Evolutionary conservation across 2,329 filamentous ascomycete genomes (phyloP), one percentile per base, ranked within the genome.

Genomic region (Tothia fuscella): DNA sequence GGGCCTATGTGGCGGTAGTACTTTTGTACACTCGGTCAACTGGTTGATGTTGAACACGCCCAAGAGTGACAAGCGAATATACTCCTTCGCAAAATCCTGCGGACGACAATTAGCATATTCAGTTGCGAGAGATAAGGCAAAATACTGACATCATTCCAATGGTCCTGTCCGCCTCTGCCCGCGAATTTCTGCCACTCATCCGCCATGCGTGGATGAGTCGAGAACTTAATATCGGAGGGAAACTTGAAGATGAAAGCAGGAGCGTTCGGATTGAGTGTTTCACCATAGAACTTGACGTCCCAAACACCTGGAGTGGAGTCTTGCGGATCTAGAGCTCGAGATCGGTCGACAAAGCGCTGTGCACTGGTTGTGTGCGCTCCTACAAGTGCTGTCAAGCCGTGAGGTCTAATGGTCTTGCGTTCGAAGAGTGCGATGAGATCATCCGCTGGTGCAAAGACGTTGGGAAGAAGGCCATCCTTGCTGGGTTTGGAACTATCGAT

Each of bases 281-380:
- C 50, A 5, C 51, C 51, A 41, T 62, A 62, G 44, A 59, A 62
- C 0, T 46, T 43, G 2, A 58, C 54, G 35, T 62, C 58, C 58
- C 58, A 62, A 2, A 61, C 38, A 12, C 58, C 58, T 1, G 59
- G 58, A 2, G 56, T 59, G 6, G 47, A 49, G 43, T 61, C 58
- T 46, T 61, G 59, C 24, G 57, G 58, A 42, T 56, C 54, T 6
- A 57, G 55, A 13, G 56, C 51, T 10, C 53, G 43, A 3, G 34
- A 45, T 9, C 48, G 51, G 41, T 60, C 48, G 21, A 59, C 54
- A 33, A 58, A 58, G 46, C 57, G 56, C 45, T 62, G 59, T 45
- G 61, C 56, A 13, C 49, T 53, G 2, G 57, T 61, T 1, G 56
- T 57, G 41, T 62, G 59, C 3, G 58, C 59, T 6, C 59, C 59